Conservation (phyloP, 2,329 filamentous ascomycete genomes). For the Fusarium sacchari region DNA sequence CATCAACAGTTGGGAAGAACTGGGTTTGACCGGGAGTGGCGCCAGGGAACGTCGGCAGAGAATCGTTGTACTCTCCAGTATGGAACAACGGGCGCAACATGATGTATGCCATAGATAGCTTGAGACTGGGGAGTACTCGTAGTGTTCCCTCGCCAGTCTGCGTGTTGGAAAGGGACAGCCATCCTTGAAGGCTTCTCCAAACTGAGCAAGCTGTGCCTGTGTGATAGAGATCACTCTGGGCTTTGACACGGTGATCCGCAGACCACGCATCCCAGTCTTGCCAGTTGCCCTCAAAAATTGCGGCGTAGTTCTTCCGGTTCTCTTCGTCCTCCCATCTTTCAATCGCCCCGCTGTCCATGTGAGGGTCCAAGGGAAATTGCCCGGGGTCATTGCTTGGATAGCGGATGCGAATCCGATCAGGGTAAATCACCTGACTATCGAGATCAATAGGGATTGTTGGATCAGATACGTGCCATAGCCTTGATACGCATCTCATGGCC, state of each 20-base stretch:
- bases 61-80: neutral
- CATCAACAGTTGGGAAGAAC: neutral
- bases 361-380: neutral
- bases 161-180: neutral
- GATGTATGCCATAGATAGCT: neutral
- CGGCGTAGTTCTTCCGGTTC: neutral
- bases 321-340: neutral
- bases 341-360: neutral
- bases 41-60: neutral
- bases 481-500: neutral
- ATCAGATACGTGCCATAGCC: neutral
- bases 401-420: neutral
- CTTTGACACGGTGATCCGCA: neutral
- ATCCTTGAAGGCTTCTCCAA: neutral
- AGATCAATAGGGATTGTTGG: neutral
- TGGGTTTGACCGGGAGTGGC: neutral
- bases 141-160: neutral
- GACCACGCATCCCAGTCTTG: neutral
- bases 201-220: neutral
- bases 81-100: neutral
- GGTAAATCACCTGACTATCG: neutral
- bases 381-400: neutral
- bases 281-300: neutral
- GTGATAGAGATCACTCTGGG: neutral
- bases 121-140: neutral